Evolutionary conservation across 768 basidiomycete genomes (phyloP).

Genomic region (Chlorophyllum brunneum): DNA sequence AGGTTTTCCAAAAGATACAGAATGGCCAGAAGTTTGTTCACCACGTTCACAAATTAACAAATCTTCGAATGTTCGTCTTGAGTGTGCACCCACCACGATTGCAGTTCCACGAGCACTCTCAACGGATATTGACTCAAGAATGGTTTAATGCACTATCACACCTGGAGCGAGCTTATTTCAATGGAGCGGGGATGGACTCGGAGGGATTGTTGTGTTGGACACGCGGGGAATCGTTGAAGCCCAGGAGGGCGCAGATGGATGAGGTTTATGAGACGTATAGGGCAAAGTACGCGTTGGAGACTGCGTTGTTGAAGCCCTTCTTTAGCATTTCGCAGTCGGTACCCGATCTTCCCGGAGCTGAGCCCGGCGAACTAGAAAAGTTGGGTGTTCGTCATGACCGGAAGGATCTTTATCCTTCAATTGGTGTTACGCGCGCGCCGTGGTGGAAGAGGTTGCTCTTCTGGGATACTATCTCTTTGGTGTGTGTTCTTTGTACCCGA

Average conservation of each 20-base stretch:
- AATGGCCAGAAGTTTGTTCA: neutral
- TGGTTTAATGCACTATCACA: constrained; percentile 1
- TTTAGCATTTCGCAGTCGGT: constrained; percentile 1
- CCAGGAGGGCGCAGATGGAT: neutral
- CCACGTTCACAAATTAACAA: neutral
- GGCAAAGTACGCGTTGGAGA: neutral
- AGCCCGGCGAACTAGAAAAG: neutral
- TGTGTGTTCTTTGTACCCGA: neutral
- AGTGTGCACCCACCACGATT: neutral
- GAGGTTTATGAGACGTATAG: neutral
- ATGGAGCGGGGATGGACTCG: neutral
- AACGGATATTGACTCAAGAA: neutral
- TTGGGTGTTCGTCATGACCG: neutral
- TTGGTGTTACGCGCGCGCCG: neutral
- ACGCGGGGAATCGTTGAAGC: neutral
- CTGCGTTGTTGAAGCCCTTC: neutral
- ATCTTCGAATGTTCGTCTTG: constrained; percentile 2
- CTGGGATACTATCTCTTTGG: neutral
- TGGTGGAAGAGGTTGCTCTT: neutral
- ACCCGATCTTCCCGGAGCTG: neutral
- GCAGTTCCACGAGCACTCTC: constrained; percentile 1
- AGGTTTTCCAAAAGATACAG: constrained; percentile 3
- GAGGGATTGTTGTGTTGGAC: neutral
- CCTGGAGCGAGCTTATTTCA: constrained; percentile 5
- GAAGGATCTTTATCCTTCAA: neutral